Conservation (phyloP, 257 asterid species). For the Rubia yunnanensis region DNA sequence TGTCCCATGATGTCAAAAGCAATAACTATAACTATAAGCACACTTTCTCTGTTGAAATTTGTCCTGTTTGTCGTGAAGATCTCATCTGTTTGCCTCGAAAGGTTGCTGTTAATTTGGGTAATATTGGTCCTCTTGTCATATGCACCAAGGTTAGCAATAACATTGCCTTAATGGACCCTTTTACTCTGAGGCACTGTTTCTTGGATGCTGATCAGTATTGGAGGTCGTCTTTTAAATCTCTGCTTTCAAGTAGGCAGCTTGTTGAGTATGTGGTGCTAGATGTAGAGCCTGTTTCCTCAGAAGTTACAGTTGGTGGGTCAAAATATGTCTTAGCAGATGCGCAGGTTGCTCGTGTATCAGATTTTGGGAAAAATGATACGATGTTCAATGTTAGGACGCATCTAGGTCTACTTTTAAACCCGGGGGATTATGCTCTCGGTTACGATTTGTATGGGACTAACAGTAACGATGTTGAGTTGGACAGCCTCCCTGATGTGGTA, state of each 20-base stretch:
- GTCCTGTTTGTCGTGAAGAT: too few relatives aligned
- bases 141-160: slow-evolving; percentile 26
- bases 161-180: slow-evolving; percentile 24
- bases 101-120: too few relatives aligned
- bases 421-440: too few relatives aligned
- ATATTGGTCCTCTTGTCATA: slow-evolving; percentile 25
- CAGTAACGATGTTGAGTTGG: too few relatives aligned
- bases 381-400: too few relatives aligned
- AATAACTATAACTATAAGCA: slow-evolving; percentile 21
- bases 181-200: slow-evolving; percentile 22
- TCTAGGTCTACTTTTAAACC: too few relatives aligned
- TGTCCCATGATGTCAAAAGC: slow-evolving; percentile 28
- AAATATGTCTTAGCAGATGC: slow-evolving; percentile 22
- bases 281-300: slow-evolving; percentile 21
- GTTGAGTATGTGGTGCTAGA: slow-evolving; percentile 23
- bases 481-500: slow-evolving; percentile 19
- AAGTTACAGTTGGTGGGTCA: slow-evolving; percentile 22
- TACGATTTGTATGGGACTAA: too few relatives aligned
- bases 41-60: too few relatives aligned
- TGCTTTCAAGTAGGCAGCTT: slow-evolving; percentile 20
- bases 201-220: slow-evolving; percentile 24
- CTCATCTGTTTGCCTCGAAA: too few relatives aligned
- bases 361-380: too few relatives aligned
- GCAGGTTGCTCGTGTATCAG: slow-evolving; percentile 26
- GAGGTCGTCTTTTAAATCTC: slow-evolving; percentile 22